A percentile compares a stretch with the other conserved stretches of the same genome.
These are phyloP conservation scores for Triticum turgidum DNA, from an alignment of 176 grass and related monocot genomes.

Conservation along the genomic window DNA sequence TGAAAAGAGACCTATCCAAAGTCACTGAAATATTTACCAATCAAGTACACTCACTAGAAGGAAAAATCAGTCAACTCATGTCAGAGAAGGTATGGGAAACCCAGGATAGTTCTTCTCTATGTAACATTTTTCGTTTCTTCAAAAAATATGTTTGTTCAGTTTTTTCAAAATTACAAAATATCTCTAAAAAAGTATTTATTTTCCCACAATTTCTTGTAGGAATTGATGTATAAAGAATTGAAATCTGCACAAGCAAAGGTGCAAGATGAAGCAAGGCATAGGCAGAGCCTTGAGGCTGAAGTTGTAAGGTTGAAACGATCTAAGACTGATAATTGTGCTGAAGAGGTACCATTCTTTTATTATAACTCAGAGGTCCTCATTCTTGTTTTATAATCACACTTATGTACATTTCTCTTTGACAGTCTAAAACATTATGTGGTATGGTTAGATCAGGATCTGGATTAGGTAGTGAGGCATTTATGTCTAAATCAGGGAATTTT, in stretches of 20 bases:
- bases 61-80: conserved; percentile 48
- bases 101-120: not conserved
- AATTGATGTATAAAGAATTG: conserved; percentile 59
- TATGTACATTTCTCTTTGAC: conserved; percentile 33
- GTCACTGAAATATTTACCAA: conserved; percentile 47
- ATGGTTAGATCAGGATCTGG: conserved; percentile 64
- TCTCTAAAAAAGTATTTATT: not conserved
- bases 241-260: conserved; percentile 68
- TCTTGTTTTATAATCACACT: conserved; percentile 12
- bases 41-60: conserved; percentile 59
- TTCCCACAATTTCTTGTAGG: conserved; percentile 48
- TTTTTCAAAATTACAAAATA: conserved; percentile 16
- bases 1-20: conserved; percentile 55
- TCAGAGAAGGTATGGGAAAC: conserved; percentile 70
- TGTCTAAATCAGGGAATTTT: conserved; percentile 58
- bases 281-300: conserved; percentile 73
- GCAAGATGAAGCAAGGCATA: conserved; percentile 54
- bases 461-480: conserved; percentile 33
- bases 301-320: conserved; percentile 57
- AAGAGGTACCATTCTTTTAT: conserved; percentile 54
- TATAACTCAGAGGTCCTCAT: conserved; percentile 24
- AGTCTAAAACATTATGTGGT: conserved; percentile 48
- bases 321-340: conserved; percentile 42
- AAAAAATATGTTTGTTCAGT: conserved; percentile 6
- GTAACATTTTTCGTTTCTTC: conserved; percentile 15